These are phyloP conservation scores for Chrysosporium keratinophilum DNA, from an alignment of 2,329 filamentous ascomycete species.

Conservation along the genomic window DNA sequence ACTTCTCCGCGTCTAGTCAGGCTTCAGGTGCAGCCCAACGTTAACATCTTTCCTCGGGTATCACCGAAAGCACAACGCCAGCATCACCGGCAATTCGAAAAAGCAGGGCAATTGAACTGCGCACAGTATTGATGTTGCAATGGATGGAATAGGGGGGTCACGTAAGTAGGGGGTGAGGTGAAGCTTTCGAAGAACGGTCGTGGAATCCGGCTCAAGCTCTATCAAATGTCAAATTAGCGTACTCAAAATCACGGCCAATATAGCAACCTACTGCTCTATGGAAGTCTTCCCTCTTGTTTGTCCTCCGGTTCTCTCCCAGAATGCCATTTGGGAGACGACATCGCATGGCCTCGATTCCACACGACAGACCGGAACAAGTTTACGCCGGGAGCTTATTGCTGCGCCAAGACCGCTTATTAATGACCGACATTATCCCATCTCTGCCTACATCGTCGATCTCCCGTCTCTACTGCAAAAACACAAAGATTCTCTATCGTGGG, in stretches of 20 bases:
- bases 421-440: background rate
- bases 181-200: background rate
- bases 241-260: too few species aligned
- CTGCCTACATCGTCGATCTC: background rate
- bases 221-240: too few species aligned
- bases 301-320: too few species aligned
- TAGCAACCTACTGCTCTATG: too few species aligned
- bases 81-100: background rate
- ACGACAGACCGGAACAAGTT: background rate
- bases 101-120: background rate
- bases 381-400: background rate
- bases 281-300: too few species aligned
- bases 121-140: background rate
- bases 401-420: background rate
- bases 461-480: too few species aligned
- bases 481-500: too few species aligned
- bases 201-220: too few species aligned
- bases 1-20: slow-evolving; percentile 8
- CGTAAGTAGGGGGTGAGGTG: background rate
- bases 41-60: slow-evolving; percentile 10
- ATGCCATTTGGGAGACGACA: too few species aligned
- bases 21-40: background rate
- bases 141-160: background rate
- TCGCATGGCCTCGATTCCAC: too few species aligned
- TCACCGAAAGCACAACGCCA: slow-evolving; percentile 1